A percentile compares a stretch with the other conserved stretches of the same genome.
These are phyloP conservation scores for Salix purpurea DNA, from an alignment of 345 rosid genomes.

Conservation along the genomic window DNA sequence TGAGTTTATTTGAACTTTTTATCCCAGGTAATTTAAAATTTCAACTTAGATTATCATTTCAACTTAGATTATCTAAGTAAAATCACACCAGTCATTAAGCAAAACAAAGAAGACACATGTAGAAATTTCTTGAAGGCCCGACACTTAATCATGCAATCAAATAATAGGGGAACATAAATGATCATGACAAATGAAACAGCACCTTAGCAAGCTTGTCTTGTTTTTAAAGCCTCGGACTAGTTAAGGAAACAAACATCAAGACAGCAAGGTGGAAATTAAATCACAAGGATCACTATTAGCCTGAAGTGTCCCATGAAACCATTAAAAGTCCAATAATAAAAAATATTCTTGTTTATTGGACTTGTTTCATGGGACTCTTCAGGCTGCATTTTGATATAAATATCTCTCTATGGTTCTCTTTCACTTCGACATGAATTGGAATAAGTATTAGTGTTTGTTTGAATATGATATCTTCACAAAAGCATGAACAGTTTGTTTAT, in stretches of 20 bases:
- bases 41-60: neutral
- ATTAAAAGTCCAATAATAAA: neutral
- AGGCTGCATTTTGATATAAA: too few relatives aligned
- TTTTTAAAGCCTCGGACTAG: neutral
- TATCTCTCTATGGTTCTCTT: neutral
- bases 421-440: neutral
- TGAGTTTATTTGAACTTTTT: too few relatives aligned
- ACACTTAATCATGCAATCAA: neutral
- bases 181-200: neutral
- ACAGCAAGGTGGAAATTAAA: neutral
- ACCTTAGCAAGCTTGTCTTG: neutral
- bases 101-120: neutral
- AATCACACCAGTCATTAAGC: neutral
- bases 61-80: neutral
- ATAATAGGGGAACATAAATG: neutral
- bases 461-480: neutral
- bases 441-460: neutral
- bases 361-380: too few relatives aligned
- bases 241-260: neutral
- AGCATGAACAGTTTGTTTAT: neutral
- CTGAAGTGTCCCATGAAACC: neutral
- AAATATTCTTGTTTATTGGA: too few relatives aligned
- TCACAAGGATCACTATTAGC: too few relatives aligned
- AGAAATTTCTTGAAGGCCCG: neutral
- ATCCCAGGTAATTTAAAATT: neutral